Evolutionary conservation across 1,284 basidiomycete genomes (phyloP).

Genomic region (Trametes hirsuta): DNA sequence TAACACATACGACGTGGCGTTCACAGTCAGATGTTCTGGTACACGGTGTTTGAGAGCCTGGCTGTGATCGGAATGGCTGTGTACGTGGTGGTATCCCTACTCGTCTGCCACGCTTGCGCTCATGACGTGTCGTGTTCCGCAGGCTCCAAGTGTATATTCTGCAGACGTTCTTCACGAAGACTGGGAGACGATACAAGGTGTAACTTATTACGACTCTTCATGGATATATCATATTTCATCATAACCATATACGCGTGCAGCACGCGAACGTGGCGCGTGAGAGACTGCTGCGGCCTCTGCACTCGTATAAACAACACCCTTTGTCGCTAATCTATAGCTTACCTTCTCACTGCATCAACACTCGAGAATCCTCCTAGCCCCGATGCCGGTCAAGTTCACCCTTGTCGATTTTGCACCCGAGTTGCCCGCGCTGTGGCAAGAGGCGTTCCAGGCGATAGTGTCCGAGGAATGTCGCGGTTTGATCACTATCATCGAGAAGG

Average conservation of each 20-base stretch:
- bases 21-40: constrained; percentile 86
- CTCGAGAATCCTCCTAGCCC: not conserved
- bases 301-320: too few relatives aligned
- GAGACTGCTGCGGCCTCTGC: not conserved
- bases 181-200: constrained; percentile 84
- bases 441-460: constrained; percentile 4
- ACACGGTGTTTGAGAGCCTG: constrained; percentile 77
- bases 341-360: not conserved
- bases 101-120: constrained; percentile 7
- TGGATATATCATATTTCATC: constrained; percentile 9
- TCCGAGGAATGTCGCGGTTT: not conserved
- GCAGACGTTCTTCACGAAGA: constrained; percentile 92
- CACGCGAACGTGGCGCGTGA: not conserved
- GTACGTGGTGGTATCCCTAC: constrained; percentile 47
- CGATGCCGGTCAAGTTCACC: not conserved
- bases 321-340: not conserved
- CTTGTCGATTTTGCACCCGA: not conserved
- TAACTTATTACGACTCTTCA: constrained; percentile 40
- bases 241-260: not conserved
- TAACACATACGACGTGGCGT: constrained; percentile 21
- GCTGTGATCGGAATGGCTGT: constrained; percentile 83
- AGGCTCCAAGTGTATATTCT: constrained; percentile 89
- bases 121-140: constrained; percentile 11
- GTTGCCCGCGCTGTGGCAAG: constrained; percentile 4
- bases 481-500: constrained; percentile 2